Percentiles rank a stretch among this genome's conserved stretches.
These are phyloP conservation scores for Coemansia sp. DNA, from an alignment of 192 early-diverging fungal genomes.

Conservation along the genomic window DNA sequence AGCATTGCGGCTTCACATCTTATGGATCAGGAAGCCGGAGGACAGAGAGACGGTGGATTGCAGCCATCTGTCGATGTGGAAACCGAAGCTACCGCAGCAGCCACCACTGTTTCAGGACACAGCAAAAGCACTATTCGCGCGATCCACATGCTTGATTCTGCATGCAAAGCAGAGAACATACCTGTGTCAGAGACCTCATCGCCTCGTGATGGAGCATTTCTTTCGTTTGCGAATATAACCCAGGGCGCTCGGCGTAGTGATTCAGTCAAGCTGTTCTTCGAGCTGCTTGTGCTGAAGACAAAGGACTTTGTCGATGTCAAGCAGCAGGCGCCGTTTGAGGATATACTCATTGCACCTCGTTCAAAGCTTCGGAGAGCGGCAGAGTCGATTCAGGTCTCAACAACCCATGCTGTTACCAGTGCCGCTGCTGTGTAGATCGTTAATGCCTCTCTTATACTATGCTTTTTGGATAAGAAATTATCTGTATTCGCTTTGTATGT, in stretches of 20 bases:
- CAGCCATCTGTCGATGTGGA: not conserved
- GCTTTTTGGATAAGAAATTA: too few relatives aligned
- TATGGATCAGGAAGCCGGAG: not conserved
- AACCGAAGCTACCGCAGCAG: not conserved
- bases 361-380: constrained; percentile 33
- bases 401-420: not conserved
- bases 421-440: not conserved
- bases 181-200: constrained; percentile 13
- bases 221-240: constrained; percentile 41
- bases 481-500: too few relatives aligned
- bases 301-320: constrained; percentile 80
- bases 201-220: constrained; percentile 7
- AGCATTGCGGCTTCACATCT: constrained; percentile 15
- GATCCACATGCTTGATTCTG: constrained; percentile 59
- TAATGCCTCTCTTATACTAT: too few relatives aligned
- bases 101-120: constrained; percentile 38
- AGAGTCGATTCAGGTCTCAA: constrained; percentile 22
- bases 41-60: too few relatives aligned
- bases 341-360: constrained; percentile 69
- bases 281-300: constrained; percentile 87
- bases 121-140: constrained; percentile 67
- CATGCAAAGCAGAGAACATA: constrained; percentile 40
- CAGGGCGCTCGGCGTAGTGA: constrained; percentile 61
- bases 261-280: constrained; percentile 88
- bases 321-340: constrained; percentile 80